Evolutionary conservation across 768 basidiomycete species (phyloP).

Genomic region (Gymnopilus junonius): DNA sequence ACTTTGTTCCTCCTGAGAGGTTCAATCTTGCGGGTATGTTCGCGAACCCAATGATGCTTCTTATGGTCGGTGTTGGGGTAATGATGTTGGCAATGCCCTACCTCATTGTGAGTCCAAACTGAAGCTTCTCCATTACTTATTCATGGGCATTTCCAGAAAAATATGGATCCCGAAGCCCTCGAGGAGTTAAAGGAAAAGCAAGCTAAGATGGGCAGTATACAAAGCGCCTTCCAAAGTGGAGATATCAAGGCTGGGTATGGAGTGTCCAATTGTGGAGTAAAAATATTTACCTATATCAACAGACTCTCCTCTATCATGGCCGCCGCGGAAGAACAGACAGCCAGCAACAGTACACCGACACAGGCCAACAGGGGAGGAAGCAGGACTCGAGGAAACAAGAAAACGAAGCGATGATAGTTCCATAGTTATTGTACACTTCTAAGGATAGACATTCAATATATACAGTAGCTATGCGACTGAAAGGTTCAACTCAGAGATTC

Average conservation of each 20-base stretch:
- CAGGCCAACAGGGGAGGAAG: constrained; percentile 11
- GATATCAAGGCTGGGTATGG: constrained; percentile 62
- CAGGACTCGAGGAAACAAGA: constrained; percentile 36
- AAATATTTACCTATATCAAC: not conserved
- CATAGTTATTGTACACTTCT: not conserved
- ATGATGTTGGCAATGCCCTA: constrained; percentile 79
- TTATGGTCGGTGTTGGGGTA: constrained; percentile 68
- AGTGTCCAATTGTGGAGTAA: not conserved
- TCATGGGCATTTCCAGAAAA: constrained; percentile 54
- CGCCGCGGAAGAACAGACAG: constrained; percentile 20
- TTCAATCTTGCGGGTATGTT: constrained; percentile 81
- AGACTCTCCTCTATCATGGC: constrained; percentile 30
- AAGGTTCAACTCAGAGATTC: not conserved
- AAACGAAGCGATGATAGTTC: constrained; percentile 36
- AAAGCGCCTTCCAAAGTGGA: constrained; percentile 60
- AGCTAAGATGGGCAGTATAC: constrained; percentile 56
- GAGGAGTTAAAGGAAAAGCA: constrained; percentile 69
- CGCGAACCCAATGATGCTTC: constrained; percentile 83
- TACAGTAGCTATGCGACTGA: not conserved
- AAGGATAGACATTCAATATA: not conserved
- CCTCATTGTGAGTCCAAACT: constrained; percentile 57
- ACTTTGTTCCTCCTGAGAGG: constrained; percentile 70
- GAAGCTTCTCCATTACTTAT: not conserved
- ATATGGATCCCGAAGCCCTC: constrained; percentile 71
- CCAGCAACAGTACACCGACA: constrained; percentile 3